Evolutionary conservation across 306 rosid species (phyloP).

Genomic region (Trifolium repens): DNA sequence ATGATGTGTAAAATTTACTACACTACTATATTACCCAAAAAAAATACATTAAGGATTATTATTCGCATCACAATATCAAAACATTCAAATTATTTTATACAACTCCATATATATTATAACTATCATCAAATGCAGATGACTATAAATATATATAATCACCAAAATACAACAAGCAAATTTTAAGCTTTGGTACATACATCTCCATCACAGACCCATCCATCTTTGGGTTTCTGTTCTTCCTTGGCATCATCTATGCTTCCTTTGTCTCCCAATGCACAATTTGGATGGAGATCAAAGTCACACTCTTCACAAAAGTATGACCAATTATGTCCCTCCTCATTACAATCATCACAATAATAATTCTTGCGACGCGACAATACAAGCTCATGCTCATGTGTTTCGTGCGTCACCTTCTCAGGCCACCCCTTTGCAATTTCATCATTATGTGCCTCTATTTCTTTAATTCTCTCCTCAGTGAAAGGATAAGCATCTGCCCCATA

Average conservation of each 20-base stretch:
- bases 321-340: slow-evolving; percentile 52
- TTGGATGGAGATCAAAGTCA: slow-evolving; percentile 70
- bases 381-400: slow-evolving; percentile 65
- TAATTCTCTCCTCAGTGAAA: slow-evolving; percentile 61
- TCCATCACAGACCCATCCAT: slow-evolving; percentile 68
- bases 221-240: slow-evolving; percentile 39
- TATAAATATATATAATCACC: background rate
- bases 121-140: background rate
- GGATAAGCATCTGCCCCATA: slow-evolving; percentile 80
- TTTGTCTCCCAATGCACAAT: slow-evolving; percentile 55
- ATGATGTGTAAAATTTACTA: too few relatives aligned
- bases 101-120: background rate
- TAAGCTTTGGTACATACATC: slow-evolving; percentile 58
- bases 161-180: slow-evolving; percentile 7
- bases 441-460: slow-evolving; percentile 51
- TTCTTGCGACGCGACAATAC: slow-evolving; percentile 41
- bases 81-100: slow-evolving; percentile 22
- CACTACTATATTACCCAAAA: too few relatives aligned
- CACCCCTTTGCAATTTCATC: slow-evolving; percentile 67
- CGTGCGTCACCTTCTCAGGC: slow-evolving; percentile 63
- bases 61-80: background rate
- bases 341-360: slow-evolving; percentile 54
- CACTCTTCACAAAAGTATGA: slow-evolving; percentile 67
- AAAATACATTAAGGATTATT: background rate
- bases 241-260: slow-evolving; percentile 42